Base-by-base conservation (phyloP, 2,329 filamentous ascomycete genomes). In the Neophaeococcomyces mojaviensis region DNA sequence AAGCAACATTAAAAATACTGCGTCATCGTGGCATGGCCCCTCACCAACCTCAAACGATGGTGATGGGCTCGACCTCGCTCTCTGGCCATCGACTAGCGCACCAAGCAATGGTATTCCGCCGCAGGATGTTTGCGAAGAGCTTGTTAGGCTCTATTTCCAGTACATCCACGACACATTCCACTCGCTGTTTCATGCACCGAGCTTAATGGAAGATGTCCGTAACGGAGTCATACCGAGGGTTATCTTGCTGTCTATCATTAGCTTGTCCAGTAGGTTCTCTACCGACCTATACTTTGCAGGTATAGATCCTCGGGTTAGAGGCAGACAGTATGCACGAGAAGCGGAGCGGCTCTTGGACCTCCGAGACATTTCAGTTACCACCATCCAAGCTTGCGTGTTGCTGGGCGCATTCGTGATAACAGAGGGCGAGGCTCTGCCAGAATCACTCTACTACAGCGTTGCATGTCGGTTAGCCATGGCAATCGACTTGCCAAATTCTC, bases 371-470 rank as follows among this genome's bases (percentile, higher is more conserved):
- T 64, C 61, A 3, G 44, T 69, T 15, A 55, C 44, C 2, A 68
- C 63, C 1, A 56, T 69, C 8, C 68, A 70, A 50, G 64, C 64
- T 4, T 66, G 64, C 34, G 60, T 71, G 4, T 51, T 71, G 4
- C 51, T 70, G 0, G 68, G 64, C 2, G 62, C 59, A 3, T 62
- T 68, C 13, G 60, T 61, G 1, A 44, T 50, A 16, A 47, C 47
- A 6, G 49, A 54, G 28, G 47, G 47, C 13, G 55, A 68, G 13
- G 58, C 62, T 4, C 58, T 57, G 1, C 55, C 64, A 0, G 68
- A 70, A 42, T 59, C 64, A 0, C 52, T 70, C 13, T 68, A 64
- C 49, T 69, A 68, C 39, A 56, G 59, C 9, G 52, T 65, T 10
- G 66, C 66, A 2, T 61, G 59, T 47, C 61, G 66, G 2, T 61